Evolutionary conservation across 306 rosid genomes (phyloP), one percentile per base, ranked within the genome.

Genomic region (Cucurbita ficifolia): DNA sequence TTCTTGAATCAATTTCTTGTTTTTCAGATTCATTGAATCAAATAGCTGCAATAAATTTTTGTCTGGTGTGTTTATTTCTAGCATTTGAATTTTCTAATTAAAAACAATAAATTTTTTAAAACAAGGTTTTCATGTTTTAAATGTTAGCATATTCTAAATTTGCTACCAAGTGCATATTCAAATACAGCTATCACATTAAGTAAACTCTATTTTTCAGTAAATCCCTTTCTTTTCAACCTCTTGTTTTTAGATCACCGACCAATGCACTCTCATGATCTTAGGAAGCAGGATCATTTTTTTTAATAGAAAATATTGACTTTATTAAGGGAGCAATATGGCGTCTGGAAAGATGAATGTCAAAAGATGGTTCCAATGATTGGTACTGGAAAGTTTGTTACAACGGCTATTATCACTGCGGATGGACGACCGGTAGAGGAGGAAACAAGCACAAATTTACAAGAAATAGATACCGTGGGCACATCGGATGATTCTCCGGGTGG

Each of bases 321-420:
- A 46, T 68, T 7, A 81, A 93, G 97, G 96, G 89, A 90, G 81
- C 88, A 82, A 77, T 93, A 93, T 82, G 67, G 29, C 53, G 75
- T 71, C 78, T 87, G 86, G 96, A 93, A 90, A 84, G 87, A 86
- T 74, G 90, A 93, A 82, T 93, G 98, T 76, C 91, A 88, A 84
- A 87, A 77, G 78, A 83, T 90, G 81, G 96, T 86, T 63, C 90
- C 96, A 40, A 76, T 61, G 73, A 82, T 93, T 77, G 98, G 97
- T 70, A 81, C 76, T 77, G 98, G 96, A 80, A 87, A 86, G 76
- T 84, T 83, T 82, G 36, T 90, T 55, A 83, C 88, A 42, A 48
- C 93, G 6, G 88, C 97, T 62, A 81, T 90, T 46, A 1, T 88
- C 61, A 38, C 73, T 7, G 90, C 86, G 5, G 86, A 87, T 52